phyloP scores from a whole-genome alignment of 2,329 filamentous ascomycete species.

The Dactylellina cionopaga region DNA sequence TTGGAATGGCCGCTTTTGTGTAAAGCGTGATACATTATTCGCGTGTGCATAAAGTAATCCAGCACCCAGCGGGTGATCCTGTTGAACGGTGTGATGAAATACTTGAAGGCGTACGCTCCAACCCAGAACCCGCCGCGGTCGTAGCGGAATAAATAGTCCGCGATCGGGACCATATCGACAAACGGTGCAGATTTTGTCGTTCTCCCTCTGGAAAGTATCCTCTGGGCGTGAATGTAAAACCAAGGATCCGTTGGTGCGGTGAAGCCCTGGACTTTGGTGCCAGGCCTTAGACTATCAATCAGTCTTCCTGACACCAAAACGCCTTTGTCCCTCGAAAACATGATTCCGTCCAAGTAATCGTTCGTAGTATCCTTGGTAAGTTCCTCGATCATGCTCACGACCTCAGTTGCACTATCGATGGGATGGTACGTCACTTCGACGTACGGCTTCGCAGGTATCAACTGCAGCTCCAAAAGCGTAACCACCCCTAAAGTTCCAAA shows the following conservation, averaged over 20 bases:
- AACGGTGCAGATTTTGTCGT: slow-evolving; percentile 52
- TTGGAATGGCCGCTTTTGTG: slow-evolving; percentile 71
- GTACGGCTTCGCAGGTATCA: slow-evolving; percentile 67
- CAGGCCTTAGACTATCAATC: slow-evolving; percentile 63
- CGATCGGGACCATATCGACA: slow-evolving; percentile 69
- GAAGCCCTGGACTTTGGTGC: slow-evolving; percentile 63
- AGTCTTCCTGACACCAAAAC: slow-evolving; percentile 72
- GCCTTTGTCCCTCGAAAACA: slow-evolving; percentile 68
- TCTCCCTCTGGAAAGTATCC: slow-evolving; percentile 61
- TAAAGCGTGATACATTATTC: slow-evolving; percentile 73
- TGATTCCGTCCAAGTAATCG: slow-evolving; percentile 76
- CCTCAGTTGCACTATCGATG: slow-evolving; percentile 57
- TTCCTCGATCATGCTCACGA: slow-evolving; percentile 65
- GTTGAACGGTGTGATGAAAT: slow-evolving; percentile 74
- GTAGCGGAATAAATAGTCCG: slow-evolving; percentile 77
- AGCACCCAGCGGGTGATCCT: slow-evolving; percentile 70
- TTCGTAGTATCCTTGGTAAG: slow-evolving; percentile 63
- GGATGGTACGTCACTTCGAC: slow-evolving; percentile 73
- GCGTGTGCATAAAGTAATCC: slow-evolving; percentile 71
- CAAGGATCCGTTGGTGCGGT: slow-evolving; percentile 72
- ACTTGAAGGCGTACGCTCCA: slow-evolving; percentile 70
- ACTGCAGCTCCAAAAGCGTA: slow-evolving; percentile 70
- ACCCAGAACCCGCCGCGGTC: slow-evolving; percentile 77
- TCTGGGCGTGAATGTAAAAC: slow-evolving; percentile 76
- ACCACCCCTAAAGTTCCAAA: slow-evolving; percentile 71